Evolutionary conservation across 306 rosid species (phyloP).

Genomic region (Abrus pulchellus): DNA sequence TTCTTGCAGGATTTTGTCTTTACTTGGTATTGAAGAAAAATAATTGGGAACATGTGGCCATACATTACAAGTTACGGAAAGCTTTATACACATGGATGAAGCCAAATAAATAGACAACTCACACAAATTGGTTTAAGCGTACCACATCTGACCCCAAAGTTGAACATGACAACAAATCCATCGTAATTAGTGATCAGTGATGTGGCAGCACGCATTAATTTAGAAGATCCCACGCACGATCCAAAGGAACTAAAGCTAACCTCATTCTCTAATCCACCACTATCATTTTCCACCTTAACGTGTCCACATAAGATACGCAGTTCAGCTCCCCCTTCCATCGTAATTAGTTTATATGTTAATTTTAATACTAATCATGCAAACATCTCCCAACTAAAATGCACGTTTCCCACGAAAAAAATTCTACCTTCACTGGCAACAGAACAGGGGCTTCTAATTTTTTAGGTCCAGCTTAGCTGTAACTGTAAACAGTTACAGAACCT

Average conservation of each 20-base stretch:
- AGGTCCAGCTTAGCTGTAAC: constrained; percentile 1
- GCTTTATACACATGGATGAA: background rate
- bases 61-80: background rate
- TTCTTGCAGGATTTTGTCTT: background rate
- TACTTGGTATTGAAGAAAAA: background rate
- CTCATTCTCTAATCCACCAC: background rate
- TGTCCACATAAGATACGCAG: constrained; percentile 30
- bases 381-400: background rate
- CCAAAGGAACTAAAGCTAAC: background rate
- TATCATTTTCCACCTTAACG: constrained; percentile 41
- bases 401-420: background rate
- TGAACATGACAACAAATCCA: background rate
- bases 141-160: background rate
- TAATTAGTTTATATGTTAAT: background rate
- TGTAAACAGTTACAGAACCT: constrained; percentile 44
- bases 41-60: constrained; percentile 36
- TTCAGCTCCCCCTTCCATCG: constrained; percentile 4
- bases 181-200: constrained; percentile 11
- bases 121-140: background rate
- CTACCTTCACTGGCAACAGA: background rate
- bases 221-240: background rate
- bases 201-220: constrained; percentile 34
- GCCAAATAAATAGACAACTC: background rate
- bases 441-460: background rate
- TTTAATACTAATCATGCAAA: background rate